Percentiles rank a stretch among this genome's conserved stretches.
phyloP scores from a whole-genome alignment of 2,329 filamentous ascomycete species.

The Sporothrix phasma region DNA sequence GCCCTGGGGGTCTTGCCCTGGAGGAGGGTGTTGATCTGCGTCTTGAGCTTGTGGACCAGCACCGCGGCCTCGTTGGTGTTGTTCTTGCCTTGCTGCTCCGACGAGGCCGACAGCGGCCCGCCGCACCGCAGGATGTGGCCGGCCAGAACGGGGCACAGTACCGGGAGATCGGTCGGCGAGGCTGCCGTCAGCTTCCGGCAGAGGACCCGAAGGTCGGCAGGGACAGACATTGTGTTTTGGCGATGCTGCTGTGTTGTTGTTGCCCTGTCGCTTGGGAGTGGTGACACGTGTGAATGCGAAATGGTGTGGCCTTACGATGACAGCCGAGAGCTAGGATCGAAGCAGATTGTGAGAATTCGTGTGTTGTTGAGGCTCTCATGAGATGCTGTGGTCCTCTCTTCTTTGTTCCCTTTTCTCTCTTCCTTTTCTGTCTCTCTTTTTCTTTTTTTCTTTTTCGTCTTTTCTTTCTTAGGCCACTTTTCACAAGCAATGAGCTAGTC shows the following conservation, averaged over 20 bases:
- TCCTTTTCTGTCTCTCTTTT: background rate
- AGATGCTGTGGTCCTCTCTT: background rate
- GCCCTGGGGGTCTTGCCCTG: conserved; percentile 66
- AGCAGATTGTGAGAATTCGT: background rate
- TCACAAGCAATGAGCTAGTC: background rate
- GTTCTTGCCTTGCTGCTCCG: conserved; percentile 42
- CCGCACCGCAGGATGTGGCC: conserved; percentile 48
- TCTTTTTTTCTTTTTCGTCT: background rate
- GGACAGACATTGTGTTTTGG: conserved; percentile 29
- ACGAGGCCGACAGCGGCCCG: conserved; percentile 50
- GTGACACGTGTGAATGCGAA: too few species aligned
- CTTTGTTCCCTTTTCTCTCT: background rate
- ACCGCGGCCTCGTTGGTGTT: conserved; percentile 53
- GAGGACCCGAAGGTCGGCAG: conserved; percentile 52
- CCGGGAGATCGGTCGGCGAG: conserved; percentile 61
- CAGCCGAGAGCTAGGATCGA: too few species aligned
- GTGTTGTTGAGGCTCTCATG: background rate
- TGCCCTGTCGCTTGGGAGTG: background rate
- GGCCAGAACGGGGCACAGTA: conserved; percentile 59
- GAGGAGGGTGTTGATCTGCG: conserved; percentile 64
- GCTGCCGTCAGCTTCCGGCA: conserved; percentile 63
- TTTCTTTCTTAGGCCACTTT: background rate
- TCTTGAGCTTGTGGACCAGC: conserved; percentile 74
- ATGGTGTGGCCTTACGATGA: too few species aligned
- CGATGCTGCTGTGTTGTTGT: background rate